Evolutionary conservation across 768 basidiomycete genomes (phyloP), one percentile per base, ranked within the genome.

Genomic region (Hydnomerulius pinastri): DNA sequence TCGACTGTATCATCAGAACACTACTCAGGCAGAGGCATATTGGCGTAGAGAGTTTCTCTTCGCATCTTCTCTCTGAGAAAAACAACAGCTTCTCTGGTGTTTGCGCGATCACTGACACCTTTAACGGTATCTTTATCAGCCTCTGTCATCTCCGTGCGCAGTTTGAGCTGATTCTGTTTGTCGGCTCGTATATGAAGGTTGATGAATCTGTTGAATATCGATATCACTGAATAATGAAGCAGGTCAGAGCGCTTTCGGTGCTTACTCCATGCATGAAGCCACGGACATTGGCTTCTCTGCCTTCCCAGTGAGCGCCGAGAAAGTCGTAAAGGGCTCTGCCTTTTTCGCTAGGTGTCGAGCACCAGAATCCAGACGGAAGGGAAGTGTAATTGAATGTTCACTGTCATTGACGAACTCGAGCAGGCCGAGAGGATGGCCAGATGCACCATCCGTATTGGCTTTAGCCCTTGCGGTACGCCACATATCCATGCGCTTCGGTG

Each of bases 341-440:
- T 32, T 27, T 21, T 25, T 50, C 0, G 50, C 58, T 9, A 45
- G 0, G 28, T 50, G 28, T 27, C 48, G 40, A 1, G 54, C 17
- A 13, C 35, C 25, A 7, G 44, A 4, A 21, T 25, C 17, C 15
- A 56, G 20, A 7, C 44, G 44, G 4, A 60, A 32, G 5, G 44
- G 57, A 1, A 30, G n/a, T 7, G 53, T 59, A 27, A 49, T 45
- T 3, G 46, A 59, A 37, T 59, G 46, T 6, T 55, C 53, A 6
- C 45, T 55, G 42, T 55, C 53, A 25, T 59, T 60, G 41, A 60
- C 50, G 32, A 59, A 59, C 17, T 59, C 57, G 5, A 59, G 11
- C 1, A 59, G 40, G 6, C 57, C 58, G 20, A 59, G 45, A 5
- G 53, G 56, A 5, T 48, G 35, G 27, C 30, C 15, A 10, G 6